These are phyloP conservation scores for Harringtonia lauricola DNA, from an alignment of 2,329 filamentous ascomycete genomes.

Conservation along the genomic window DNA sequence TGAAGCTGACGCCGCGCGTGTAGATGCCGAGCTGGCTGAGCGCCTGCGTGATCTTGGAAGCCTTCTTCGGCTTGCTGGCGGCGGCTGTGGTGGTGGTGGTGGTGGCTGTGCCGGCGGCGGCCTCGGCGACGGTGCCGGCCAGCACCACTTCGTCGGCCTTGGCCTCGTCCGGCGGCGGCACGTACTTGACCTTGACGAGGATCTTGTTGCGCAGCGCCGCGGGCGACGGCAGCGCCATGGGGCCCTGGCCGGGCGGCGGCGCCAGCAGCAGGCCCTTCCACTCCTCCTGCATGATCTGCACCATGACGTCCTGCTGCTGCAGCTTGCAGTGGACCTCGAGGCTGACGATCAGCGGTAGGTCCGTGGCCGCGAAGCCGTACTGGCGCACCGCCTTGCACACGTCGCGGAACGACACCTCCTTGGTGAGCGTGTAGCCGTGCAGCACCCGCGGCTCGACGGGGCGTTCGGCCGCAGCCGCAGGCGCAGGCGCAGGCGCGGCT, in stretches of 20 bases:
- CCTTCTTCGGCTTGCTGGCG: slow-evolving; percentile 20
- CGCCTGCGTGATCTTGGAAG: slow-evolving; percentile 59
- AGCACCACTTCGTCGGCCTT: neutral
- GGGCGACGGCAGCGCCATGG: slow-evolving; percentile 51
- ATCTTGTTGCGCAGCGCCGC: slow-evolving; percentile 66
- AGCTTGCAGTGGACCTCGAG: slow-evolving; percentile 75
- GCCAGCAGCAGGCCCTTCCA: slow-evolving; percentile 68
- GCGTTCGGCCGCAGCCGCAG: neutral
- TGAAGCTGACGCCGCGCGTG: slow-evolving; percentile 74
- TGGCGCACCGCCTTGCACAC: slow-evolving; percentile 75
- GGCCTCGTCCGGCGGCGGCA: slow-evolving; percentile 24
- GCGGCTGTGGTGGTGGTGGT: neutral
- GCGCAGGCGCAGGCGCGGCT: neutral
- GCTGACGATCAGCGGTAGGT: slow-evolving; percentile 85
- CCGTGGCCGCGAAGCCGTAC: slow-evolving; percentile 61
- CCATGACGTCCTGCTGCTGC: slow-evolving; percentile 80
- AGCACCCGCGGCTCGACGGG: slow-evolving; percentile 61
- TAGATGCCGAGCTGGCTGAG: slow-evolving; percentile 73
- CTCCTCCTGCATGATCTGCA: slow-evolving; percentile 76
- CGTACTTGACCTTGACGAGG: slow-evolving; percentile 70
- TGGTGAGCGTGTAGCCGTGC: slow-evolving; percentile 85
- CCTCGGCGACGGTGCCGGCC: neutral
- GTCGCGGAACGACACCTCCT: slow-evolving; percentile 73
- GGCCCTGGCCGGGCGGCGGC: slow-evolving; percentile 29
- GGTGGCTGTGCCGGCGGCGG: slow-evolving; percentile 6